phyloP scores from a whole-genome alignment of 495 filamentous ascomycete species.

The Stereocaulon alpinum region DNA sequence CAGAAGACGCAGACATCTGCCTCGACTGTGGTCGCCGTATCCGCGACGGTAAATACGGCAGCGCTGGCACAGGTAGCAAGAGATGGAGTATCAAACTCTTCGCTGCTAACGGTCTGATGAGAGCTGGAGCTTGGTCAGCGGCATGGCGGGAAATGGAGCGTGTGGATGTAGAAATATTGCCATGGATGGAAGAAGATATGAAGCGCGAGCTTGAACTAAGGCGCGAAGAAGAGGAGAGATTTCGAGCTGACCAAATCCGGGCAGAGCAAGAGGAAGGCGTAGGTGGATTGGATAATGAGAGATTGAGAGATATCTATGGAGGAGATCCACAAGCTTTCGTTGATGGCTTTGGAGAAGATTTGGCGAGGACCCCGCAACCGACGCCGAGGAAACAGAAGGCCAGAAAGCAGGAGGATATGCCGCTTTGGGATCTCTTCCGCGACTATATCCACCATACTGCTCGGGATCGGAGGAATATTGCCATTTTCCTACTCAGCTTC shows the following conservation, averaged over 20 bases:
- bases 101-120: slow-evolving; percentile 88
- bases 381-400: slow-evolving; percentile 42
- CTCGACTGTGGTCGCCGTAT: slow-evolving; percentile 25
- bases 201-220: slow-evolving; percentile 36
- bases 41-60: slow-evolving; percentile 22
- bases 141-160: slow-evolving; percentile 97
- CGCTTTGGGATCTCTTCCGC: slow-evolving; percentile 49
- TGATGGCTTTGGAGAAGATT: slow-evolving; percentile 25
- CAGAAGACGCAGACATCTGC: slow-evolving; percentile 36
- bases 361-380: slow-evolving; percentile 42
- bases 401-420: slow-evolving; percentile 11
- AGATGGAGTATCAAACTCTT: slow-evolving; percentile 83
- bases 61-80: slow-evolving; percentile 29
- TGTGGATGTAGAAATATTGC: slow-evolving; percentile 83
- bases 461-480: slow-evolving; percentile 60
- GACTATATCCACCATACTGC: slow-evolving; percentile 60
- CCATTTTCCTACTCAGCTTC: slow-evolving; percentile 51
- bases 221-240: slow-evolving; percentile 35
- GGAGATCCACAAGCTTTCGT: slow-evolving; percentile 26
- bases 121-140: slow-evolving; percentile 80
- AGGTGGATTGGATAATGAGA: slow-evolving; percentile 36
- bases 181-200: slow-evolving; percentile 51
- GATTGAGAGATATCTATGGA: slow-evolving; percentile 45
- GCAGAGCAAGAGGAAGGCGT: slow-evolving; percentile 48
- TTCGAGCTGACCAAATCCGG: slow-evolving; percentile 16